phyloP scores from a whole-genome alignment of 1,284 basidiomycete species.

The Tilletia horrida region DNA sequence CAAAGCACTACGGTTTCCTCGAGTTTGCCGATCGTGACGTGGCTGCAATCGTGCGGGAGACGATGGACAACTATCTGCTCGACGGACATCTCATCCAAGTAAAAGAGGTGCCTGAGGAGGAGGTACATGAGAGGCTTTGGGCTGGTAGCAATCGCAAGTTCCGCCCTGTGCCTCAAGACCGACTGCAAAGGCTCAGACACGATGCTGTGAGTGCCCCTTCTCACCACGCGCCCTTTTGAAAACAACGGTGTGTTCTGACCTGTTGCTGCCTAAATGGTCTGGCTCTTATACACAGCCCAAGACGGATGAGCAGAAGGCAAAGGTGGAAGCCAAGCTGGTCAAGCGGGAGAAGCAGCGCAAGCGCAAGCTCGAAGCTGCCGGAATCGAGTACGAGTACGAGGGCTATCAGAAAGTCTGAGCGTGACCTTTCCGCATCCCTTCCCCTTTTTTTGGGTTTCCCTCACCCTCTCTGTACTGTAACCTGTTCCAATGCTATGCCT shows the following conservation, averaged over 20 bases:
- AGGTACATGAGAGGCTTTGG: constrained; percentile 92
- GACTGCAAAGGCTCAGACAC: constrained; percentile 67
- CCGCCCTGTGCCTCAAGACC: constrained; percentile 70
- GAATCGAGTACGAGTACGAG: constrained; percentile 85
- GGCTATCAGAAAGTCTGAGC: constrained; percentile 54
- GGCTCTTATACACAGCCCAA: constrained; percentile 59
- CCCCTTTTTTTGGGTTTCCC: neutral
- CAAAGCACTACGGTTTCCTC: constrained; percentile 95
- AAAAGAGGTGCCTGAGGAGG: constrained; percentile 69
- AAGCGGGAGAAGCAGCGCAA: constrained; percentile 75
- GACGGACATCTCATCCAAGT: constrained; percentile 89
- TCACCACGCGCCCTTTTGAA: neutral
- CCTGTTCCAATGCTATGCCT: no score
- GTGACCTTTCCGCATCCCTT: neutral
- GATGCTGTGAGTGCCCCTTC: constrained; percentile 60
- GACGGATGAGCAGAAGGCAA: constrained; percentile 69
- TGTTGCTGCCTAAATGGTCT: neutral
- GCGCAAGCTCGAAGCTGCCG: constrained; percentile 72
- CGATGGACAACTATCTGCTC: constrained; percentile 98
- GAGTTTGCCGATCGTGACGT: constrained; percentile 87
- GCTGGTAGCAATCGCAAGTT: constrained; percentile 92
- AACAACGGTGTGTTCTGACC: neutral
- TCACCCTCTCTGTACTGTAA: neutral
- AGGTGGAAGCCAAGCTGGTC: constrained; percentile 69
- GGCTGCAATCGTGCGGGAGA: constrained; percentile 91